phyloP scores from a whole-genome alignment of 2,329 filamentous ascomycete species.

The Cladosporium phlei region DNA sequence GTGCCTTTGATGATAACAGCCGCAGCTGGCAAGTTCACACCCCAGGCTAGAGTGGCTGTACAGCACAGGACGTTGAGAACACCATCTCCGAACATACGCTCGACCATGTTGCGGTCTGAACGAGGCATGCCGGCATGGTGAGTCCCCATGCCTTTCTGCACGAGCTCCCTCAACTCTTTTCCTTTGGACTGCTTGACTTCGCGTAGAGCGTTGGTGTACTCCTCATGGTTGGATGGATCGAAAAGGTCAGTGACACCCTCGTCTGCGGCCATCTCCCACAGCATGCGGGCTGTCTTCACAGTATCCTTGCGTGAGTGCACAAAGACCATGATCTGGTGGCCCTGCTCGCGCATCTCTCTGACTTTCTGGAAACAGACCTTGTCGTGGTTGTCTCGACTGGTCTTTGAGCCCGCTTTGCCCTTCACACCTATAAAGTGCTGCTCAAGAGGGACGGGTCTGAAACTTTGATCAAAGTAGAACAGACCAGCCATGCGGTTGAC shows the following conservation, averaged over 20 bases:
- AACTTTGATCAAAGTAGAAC: constrained; percentile 96
- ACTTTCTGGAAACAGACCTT: constrained; percentile 88
- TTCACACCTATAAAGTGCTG: constrained; percentile 97
- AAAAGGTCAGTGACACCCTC: constrained; percentile 76
- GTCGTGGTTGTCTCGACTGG: constrained; percentile 85
- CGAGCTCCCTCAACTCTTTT: constrained; percentile 78
- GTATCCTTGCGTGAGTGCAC: constrained; percentile 97
- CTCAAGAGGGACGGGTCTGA: constrained; percentile 90
- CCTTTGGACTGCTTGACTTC: constrained; percentile 85
- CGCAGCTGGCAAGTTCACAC: constrained; percentile 94
- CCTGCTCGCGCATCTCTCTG: constrained; percentile 79
- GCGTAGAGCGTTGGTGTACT: constrained; percentile 71
- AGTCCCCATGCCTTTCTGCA: constrained; percentile 86
- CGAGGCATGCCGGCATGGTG: constrained; percentile 97
- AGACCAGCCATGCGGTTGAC: constrained; percentile 89
- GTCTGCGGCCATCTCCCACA: constrained; percentile 82
- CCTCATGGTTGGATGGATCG: constrained; percentile 71
- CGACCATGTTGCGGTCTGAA: constrained; percentile 91
- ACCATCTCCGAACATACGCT: constrained; percentile 82
- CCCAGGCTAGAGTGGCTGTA: constrained; percentile 96
- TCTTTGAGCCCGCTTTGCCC: constrained; percentile 76
- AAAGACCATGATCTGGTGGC: constrained; percentile 99
- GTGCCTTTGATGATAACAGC: constrained; percentile 98
- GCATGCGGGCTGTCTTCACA: constrained; percentile 75
- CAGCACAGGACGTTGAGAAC: constrained; percentile 97